phyloP scores from a whole-genome alignment of 306 rosid species.

The Elaeagnus macrophylla region DNA sequence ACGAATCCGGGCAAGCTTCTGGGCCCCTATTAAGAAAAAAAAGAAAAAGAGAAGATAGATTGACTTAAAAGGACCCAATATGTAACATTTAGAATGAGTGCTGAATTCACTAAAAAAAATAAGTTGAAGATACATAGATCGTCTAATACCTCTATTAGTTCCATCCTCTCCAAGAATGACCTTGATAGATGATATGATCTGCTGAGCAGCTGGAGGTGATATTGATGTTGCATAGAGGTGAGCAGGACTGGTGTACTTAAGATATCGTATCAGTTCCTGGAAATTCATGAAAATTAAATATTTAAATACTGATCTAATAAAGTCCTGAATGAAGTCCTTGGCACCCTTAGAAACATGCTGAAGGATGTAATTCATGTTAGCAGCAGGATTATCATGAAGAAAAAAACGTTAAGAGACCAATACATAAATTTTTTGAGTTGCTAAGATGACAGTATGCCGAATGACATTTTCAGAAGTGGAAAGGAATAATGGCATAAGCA shows the following conservation, averaged over 20 bases:
- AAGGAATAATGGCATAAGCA: too few relatives aligned
- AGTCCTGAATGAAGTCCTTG: not conserved
- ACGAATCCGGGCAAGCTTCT: constrained; percentile 59
- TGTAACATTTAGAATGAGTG: not conserved
- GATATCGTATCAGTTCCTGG: constrained; percentile 70
- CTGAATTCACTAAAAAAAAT: not conserved
- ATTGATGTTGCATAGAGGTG: constrained; percentile 87
- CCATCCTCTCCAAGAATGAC: constrained; percentile 95
- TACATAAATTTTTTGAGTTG: too few relatives aligned
- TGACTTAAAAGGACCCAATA: not conserved
- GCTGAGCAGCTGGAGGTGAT: constrained; percentile 92
- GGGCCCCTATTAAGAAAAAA: constrained; percentile 36
- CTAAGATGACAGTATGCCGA: too few relatives aligned
- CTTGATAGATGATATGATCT: constrained; percentile 69
- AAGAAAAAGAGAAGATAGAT: constrained; percentile 29
- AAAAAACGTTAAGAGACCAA: too few relatives aligned
- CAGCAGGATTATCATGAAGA: too few relatives aligned
- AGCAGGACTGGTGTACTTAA: constrained; percentile 81
- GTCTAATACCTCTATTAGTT: constrained; percentile 60
- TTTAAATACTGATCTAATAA: not conserved
- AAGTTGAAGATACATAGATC: not conserved
- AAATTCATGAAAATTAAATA: not conserved
- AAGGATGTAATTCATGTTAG: not conserved
- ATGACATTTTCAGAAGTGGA: too few relatives aligned
- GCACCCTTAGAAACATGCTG: not conserved